Percentiles rank a stretch among this genome's conserved stretches.
Evolutionary conservation across 768 basidiomycete species (phyloP).

Genomic region (Tubosaeta brunneosetosa): DNA sequence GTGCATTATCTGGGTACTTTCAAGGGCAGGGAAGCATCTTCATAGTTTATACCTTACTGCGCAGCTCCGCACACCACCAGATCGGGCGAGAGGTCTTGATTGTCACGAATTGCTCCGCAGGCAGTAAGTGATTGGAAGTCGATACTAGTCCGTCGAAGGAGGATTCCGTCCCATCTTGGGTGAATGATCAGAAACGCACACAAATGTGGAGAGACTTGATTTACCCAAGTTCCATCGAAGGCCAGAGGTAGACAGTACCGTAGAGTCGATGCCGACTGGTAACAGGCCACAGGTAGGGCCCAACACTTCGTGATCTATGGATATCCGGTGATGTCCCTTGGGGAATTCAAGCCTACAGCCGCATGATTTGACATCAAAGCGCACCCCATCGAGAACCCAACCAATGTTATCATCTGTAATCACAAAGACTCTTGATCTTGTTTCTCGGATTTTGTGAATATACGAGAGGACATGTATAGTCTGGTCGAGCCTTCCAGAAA

Average conservation of each 20-base stretch:
- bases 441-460: constrained; percentile 71
- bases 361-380: constrained; percentile 12
- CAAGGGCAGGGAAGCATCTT: background rate
- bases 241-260: constrained; percentile 76
- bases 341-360: background rate
- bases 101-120: constrained; percentile 57
- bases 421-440: constrained; percentile 57
- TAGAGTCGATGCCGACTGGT: constrained; percentile 78
- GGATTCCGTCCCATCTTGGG: constrained; percentile 55
- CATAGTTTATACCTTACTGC: constrained; percentile 2
- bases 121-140: constrained; percentile 88
- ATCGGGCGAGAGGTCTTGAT: constrained; percentile 79
- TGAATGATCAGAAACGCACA: constrained; percentile 3
- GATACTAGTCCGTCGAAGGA: constrained; percentile 85
- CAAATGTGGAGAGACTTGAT: constrained; percentile 17
- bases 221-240: constrained; percentile 86
- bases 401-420: constrained; percentile 89
- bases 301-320: constrained; percentile 65
- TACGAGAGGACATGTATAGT: constrained; percentile 86
- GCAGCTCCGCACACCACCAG: constrained; percentile 84
- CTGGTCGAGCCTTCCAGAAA: constrained; percentile 91
- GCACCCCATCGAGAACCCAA: constrained; percentile 80
- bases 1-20: background rate
- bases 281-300: constrained; percentile 94
- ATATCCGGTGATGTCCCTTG: constrained; percentile 80